These are phyloP conservation scores for Aaosphaeria arxii DNA, from an alignment of 2,329 filamentous ascomycete genomes.

Conservation along the genomic window DNA sequence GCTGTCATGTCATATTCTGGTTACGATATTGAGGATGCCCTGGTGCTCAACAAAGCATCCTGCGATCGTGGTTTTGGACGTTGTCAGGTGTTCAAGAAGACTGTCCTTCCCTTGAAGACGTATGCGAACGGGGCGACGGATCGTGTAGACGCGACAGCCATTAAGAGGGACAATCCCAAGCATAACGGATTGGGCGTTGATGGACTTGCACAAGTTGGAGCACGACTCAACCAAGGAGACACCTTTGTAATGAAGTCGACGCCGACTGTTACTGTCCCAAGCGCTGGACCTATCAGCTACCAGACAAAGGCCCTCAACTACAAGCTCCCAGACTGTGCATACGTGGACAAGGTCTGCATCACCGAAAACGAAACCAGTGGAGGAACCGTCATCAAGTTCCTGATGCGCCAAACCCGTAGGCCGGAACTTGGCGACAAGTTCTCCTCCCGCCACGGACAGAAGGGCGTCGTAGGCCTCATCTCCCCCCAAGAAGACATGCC, in stretches of 20 bases:
- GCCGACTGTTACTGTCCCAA: constrained; percentile 73
- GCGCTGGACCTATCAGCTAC: constrained; percentile 63
- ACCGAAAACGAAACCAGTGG: constrained; percentile 80
- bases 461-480: constrained; percentile 95
- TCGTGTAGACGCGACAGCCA: constrained; percentile 44
- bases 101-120: constrained; percentile 78
- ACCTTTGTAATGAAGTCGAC: constrained; percentile 88
- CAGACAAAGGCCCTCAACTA: constrained; percentile 70
- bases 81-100: constrained; percentile 97
- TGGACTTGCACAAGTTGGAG: constrained; percentile 83
- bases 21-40: constrained; percentile 98
- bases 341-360: constrained; percentile 95
- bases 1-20: constrained; percentile 99
- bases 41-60: constrained; percentile 95
- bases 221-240: constrained; percentile 73
- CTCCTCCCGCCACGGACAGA: constrained; percentile 96
- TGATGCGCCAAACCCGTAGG: constrained; percentile 91
- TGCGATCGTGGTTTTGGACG: constrained; percentile 93
- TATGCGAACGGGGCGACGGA: constrained; percentile 78
- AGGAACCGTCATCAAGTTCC: constrained; percentile 83
- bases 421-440: constrained; percentile 98
- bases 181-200: constrained; percentile 78
- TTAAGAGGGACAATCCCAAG: constrained; percentile 49
- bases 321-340: constrained; percentile 77
- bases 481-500: constrained; percentile 96